Evolutionary conservation across 2,329 filamentous ascomycete species (phyloP).

Genomic region (Cercospora sp.): DNA sequence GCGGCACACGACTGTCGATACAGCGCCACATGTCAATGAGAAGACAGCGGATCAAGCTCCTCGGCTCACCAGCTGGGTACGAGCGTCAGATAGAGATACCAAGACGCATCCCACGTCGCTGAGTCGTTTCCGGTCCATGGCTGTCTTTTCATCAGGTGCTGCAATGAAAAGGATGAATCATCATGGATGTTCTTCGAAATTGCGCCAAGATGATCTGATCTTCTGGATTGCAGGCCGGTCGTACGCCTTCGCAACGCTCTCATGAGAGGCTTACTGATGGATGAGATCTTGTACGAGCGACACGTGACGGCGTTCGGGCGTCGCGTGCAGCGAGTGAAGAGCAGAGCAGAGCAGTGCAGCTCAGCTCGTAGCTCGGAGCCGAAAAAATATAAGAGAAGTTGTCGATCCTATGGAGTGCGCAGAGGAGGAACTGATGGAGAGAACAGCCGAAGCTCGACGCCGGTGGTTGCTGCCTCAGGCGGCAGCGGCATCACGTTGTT

Average conservation of each 20-base stretch:
- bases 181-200: background rate
- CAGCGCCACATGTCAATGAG: background rate
- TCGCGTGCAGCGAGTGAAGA: background rate
- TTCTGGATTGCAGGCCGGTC: background rate
- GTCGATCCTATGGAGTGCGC: background rate
- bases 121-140: background rate
- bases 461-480: background rate
- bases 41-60: background rate
- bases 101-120: background rate
- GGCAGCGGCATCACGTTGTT: background rate
- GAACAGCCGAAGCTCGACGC: background rate
- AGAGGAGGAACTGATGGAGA: background rate
- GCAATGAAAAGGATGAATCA: background rate
- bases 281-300: background rate
- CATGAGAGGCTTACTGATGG: background rate
- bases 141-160: background rate
- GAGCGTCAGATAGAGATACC: background rate
- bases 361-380: background rate
- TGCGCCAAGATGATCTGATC: background rate
- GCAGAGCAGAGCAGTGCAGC: background rate
- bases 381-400: background rate
- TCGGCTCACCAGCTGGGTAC: background rate
- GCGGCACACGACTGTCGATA: background rate
- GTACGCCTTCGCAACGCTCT: background rate
- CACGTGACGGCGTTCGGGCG: background rate